Evolutionary conservation across 148 eudicot species (phyloP).

Genomic region (Camellia sinensis): DNA sequence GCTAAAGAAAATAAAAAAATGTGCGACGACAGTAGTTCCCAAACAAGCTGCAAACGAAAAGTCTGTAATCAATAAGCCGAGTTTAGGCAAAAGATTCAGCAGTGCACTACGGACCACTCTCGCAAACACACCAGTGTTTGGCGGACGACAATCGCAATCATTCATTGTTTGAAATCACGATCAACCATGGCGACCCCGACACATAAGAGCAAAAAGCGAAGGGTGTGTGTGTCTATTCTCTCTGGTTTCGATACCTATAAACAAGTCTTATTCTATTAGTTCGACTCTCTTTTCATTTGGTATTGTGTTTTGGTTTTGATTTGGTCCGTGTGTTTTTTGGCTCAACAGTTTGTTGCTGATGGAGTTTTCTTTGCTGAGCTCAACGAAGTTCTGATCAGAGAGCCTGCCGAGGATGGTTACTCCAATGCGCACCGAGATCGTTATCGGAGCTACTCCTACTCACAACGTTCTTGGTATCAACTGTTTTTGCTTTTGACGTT

Average conservation of each 20-base stretch:
- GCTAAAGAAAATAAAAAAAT: too few species aligned
- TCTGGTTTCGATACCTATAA: background rate
- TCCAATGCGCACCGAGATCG: conserved; percentile 52
- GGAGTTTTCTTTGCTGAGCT: conserved; percentile 36
- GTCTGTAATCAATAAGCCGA: too few species aligned
- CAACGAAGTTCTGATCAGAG: conserved; percentile 33
- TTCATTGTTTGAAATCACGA: background rate
- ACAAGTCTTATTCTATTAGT: background rate
- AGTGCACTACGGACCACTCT: background rate
- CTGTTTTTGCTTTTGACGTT: background rate
- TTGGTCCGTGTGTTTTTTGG: background rate
- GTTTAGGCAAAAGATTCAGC: too few species aligned
- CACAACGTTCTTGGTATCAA: conserved; percentile 50
- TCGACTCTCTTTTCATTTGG: background rate
- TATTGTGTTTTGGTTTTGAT: background rate
- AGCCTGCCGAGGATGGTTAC: conserved; percentile 39
- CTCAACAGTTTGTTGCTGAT: conserved; percentile 30
- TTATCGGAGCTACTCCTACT: conserved; percentile 56
- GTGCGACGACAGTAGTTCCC: too few species aligned
- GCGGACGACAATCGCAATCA: background rate
- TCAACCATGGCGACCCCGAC: conserved; percentile 26
- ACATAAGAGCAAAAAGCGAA: conserved; percentile 32
- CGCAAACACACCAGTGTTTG: background rate
- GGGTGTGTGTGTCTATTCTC: conserved; percentile 11
- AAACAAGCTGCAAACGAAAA: too few species aligned